Percentiles rank a stretch among this genome's conserved stretches.
These are phyloP conservation scores for Eucommia ulmoides DNA, from an alignment of 257 asterid species.

Conservation along the genomic window DNA sequence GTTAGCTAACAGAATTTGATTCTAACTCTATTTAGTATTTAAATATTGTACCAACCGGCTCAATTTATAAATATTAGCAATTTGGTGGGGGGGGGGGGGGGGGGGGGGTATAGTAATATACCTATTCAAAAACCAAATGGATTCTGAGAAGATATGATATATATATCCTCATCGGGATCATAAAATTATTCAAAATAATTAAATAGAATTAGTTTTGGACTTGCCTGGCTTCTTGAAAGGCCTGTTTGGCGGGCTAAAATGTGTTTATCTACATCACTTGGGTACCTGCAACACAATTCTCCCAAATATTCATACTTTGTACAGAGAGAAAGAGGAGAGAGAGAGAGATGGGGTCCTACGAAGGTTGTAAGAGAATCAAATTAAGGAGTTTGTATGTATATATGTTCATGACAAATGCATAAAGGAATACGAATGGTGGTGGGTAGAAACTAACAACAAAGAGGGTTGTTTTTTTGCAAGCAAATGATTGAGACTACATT, in stretches of 20 bases:
- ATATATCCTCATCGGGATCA: slow-evolving; percentile 15
- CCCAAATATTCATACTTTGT: background rate
- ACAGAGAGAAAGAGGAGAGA: slow-evolving; percentile 1
- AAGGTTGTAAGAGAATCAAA: slow-evolving; percentile 20
- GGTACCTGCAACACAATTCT: slow-evolving; percentile 48
- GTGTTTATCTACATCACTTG: slow-evolving; percentile 97
- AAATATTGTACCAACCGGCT: too few species aligned
- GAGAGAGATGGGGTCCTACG: slow-evolving; percentile 15
- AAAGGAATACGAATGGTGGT: slow-evolving; percentile 7
- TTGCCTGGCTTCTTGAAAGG: slow-evolving; percentile 94
- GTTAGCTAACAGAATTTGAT: too few species aligned
- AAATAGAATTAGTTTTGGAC: slow-evolving; percentile 22
- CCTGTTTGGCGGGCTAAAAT: slow-evolving; percentile 95
- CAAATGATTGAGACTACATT: slow-evolving; percentile 26
- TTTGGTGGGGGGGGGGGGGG: too few species aligned
- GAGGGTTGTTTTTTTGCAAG: slow-evolving; percentile 14
- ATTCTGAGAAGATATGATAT: slow-evolving; percentile 22
- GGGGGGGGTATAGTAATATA: too few species aligned
- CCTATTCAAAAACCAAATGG: slow-evolving; percentile 2
- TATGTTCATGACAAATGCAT: background rate
- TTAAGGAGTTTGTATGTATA: too few species aligned
- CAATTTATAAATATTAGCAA: too few species aligned
- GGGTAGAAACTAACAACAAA: slow-evolving; percentile 21
- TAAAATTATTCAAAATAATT: slow-evolving; percentile 14
- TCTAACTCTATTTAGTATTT: too few species aligned